Evolutionary conservation across 495 filamentous ascomycete species (phyloP).

Genomic region (Podospora bellae-mahoneyi): DNA sequence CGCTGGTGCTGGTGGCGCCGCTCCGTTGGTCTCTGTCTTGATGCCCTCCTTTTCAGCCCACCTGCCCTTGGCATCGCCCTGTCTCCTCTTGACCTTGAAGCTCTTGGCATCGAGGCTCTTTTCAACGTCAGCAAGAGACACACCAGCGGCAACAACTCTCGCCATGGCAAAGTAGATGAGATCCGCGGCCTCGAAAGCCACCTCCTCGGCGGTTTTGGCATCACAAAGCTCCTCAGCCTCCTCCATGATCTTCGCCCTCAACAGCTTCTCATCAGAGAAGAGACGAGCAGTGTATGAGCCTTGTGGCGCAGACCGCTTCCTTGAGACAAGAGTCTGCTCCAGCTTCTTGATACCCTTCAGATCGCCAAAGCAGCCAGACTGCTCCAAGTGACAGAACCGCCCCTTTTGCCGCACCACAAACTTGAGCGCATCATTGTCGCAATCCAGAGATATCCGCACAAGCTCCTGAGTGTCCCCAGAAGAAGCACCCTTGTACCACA

Average conservation of each 20-base stretch:
- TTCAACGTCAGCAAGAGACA: conserved; percentile 82
- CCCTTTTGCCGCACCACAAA: conserved; percentile 89
- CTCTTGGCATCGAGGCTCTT: conserved; percentile 90
- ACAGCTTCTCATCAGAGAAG: conserved; percentile 84
- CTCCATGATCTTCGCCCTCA: conserved; percentile 96
- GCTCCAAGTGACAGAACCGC: conserved; percentile 91
- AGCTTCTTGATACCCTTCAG: conserved; percentile 77
- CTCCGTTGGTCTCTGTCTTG: conserved; percentile 42
- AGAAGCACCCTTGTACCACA: conserved; percentile 96
- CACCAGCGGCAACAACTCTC: conserved; percentile 78
- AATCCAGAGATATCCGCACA: conserved; percentile 78
- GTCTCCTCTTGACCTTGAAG: conserved; percentile 84
- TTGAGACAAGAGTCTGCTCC: conserved; percentile 74
- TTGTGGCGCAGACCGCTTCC: conserved; percentile 75
- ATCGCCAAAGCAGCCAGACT: conserved; percentile 84
- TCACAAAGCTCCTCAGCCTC: conserved; percentile 92
- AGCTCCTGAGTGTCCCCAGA: conserved; percentile 92
- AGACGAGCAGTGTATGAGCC: conserved; percentile 92
- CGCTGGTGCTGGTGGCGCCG: conserved; percentile 43
- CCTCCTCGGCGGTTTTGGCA: conserved; percentile 72
- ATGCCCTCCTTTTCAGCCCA: conserved; percentile 82
- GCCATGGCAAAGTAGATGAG: conserved; percentile 93
- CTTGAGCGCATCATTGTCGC: conserved; percentile 86
- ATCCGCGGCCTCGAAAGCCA: conserved; percentile 92
- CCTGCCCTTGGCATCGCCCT: conserved; percentile 87